Conservation (phyloP, 2,329 filamentous ascomycete genomes). For the Teratosphaeria gauchensis region DNA sequence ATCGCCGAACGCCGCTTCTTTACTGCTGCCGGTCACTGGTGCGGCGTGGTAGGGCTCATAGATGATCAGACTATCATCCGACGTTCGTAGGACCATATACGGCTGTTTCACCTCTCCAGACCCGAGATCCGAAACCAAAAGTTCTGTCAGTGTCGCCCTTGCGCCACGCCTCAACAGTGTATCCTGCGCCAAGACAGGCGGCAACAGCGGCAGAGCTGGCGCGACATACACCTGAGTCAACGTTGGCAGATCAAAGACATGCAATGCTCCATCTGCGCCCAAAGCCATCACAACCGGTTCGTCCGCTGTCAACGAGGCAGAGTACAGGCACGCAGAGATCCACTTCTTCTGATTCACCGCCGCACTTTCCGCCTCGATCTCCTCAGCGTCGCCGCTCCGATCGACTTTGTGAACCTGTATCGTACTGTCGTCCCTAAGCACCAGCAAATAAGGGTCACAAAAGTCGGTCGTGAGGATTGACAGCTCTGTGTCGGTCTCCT, state of each 20-base stretch:
- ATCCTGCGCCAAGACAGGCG: conserved; percentile 63
- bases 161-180: conserved; percentile 60
- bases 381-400: conserved; percentile 56
- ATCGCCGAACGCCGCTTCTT: conserved; percentile 11
- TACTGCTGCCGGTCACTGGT: conserved; percentile 13
- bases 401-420: conserved; percentile 72
- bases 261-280: conserved; percentile 51
- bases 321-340: conserved; percentile 74
- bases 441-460: conserved; percentile 72
- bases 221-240: conserved; percentile 64
- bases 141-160: conserved; percentile 66
- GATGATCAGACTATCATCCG: conserved; percentile 71
- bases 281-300: conserved; percentile 68
- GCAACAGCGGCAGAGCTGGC: conserved; percentile 68
- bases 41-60: conserved; percentile 64
- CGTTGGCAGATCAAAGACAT: conserved; percentile 71
- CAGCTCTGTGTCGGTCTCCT: conserved; percentile 74
- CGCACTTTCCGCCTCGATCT: conserved; percentile 38
- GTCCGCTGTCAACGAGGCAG: conserved; percentile 44
- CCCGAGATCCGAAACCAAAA: conserved; percentile 76
- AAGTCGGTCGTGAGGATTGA: conserved; percentile 73
- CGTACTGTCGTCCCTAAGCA: conserved; percentile 75
- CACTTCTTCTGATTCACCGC: conserved; percentile 65
- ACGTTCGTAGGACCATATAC: conserved; percentile 72
- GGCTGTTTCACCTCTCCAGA: conserved; percentile 61